Conservation (phyloP, 495 filamentous ascomycete species). For the Bryoglossum gracile region DNA sequence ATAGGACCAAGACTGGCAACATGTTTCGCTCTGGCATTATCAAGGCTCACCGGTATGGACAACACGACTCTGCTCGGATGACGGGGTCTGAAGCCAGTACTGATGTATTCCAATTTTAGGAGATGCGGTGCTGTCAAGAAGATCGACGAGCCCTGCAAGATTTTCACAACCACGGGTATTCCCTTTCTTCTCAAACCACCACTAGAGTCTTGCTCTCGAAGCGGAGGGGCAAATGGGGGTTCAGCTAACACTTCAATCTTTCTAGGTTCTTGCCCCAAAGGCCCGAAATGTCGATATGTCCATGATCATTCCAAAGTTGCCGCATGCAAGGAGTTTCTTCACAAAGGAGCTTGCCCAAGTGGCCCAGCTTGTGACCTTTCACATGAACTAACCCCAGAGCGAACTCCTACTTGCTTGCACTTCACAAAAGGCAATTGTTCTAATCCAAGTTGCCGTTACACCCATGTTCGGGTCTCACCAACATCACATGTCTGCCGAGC, state of each 20-base stretch:
- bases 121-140: conserved; percentile 52
- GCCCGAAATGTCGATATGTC: conserved; percentile 68
- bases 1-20: conserved; percentile 87
- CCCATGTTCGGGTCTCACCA: conserved; percentile 77
- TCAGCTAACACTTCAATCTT: conserved; percentile 19
- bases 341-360: conserved; percentile 68
- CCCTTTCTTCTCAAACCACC: conserved; percentile 22
- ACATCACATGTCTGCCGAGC: conserved; percentile 73
- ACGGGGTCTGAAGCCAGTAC: background rate
- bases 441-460: conserved; percentile 81
- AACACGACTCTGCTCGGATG: background rate
- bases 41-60: conserved; percentile 56
- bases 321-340: conserved; percentile 81
- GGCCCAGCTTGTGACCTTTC: conserved; percentile 88
- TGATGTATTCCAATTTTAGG: conserved; percentile 15
- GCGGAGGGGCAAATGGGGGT: conserved; percentile 8
- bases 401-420: conserved; percentile 82
- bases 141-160: conserved; percentile 73
- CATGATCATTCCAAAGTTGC: conserved; percentile 88
- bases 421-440: conserved; percentile 88
- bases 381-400: conserved; percentile 78
- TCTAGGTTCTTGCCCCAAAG: conserved; percentile 74
- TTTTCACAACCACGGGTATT: conserved; percentile 91
- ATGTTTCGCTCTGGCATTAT: conserved; percentile 70
- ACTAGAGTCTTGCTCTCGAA: background rate